Evolutionary conservation across 176 grass and related monocot genomes (phyloP).

Genomic region (Carex pumila): DNA sequence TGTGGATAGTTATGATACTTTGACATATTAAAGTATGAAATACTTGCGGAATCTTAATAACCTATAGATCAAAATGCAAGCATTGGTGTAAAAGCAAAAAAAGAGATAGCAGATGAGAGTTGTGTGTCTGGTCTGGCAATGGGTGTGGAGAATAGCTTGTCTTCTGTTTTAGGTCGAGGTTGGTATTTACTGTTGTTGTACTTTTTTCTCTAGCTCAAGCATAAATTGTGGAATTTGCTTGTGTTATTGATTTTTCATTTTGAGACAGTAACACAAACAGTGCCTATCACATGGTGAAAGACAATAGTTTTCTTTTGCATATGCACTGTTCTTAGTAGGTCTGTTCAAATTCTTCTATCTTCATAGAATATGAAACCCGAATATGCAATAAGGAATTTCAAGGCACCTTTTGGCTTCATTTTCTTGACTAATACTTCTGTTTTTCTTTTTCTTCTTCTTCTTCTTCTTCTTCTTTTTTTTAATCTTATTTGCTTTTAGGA

Average conservation of each 20-base stretch:
- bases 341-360: neutral
- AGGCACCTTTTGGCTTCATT: neutral
- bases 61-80: slow-evolving; percentile 17
- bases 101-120: slow-evolving; percentile 5
- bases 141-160: neutral
- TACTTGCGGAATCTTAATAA: slow-evolving; percentile 6
- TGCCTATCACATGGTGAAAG: neutral
- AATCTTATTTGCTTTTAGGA: slow-evolving; percentile 13
- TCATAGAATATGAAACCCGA: neutral
- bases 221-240: neutral
- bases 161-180: slow-evolving; percentile 8
- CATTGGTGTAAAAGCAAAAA: neutral
- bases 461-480: neutral
- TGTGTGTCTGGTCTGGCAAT: neutral
- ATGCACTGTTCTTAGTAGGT: neutral
- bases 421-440: neutral
- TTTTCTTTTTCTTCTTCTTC: neutral
- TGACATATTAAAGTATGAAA: slow-evolving; percentile 1
- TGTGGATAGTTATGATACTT: neutral
- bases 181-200: neutral
- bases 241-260: slow-evolving; percentile 1
- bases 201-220: neutral
- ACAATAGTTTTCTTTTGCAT: neutral
- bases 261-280: neutral
- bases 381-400: neutral